Base-by-base conservation (phyloP, 176 grass and related monocot genomes). In the Raddia guianensis region DNA sequence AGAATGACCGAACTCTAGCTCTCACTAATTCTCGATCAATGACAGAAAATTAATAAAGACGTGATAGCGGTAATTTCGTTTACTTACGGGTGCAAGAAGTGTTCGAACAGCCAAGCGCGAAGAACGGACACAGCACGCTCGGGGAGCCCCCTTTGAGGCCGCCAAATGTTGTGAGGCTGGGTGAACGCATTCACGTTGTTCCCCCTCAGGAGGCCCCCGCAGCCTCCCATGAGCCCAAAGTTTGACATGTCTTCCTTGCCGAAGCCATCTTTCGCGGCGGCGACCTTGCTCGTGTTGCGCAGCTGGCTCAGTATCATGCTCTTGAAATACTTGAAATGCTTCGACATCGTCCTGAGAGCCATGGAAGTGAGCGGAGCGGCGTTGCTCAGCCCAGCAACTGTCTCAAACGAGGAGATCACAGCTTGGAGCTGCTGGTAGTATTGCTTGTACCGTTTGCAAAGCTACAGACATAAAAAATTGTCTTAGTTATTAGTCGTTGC, bases 81-180 rank as follows among this genome's bases (percentile, higher is more conserved):
- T 55, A 91, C 97, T 99, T 69, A 99, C 97, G 97, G 97, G 57
- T 99, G 97, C 81, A 99, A 90, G 77, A 96, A 99, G 69, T 99
- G 97, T 52, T 99, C 91, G 13, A 99, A 99, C 4, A 99, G 80
- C 97, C 97, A 99, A 44, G 97, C 83, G 12, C 97, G 90, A 86
- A 99, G 97, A 74, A 99, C 89, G 2, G 93, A 90, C 51, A 99
- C 97, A 0, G 97, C 97, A n/a, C 93, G 97, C 68, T 99, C 97
- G 0, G 97, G 97, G 37, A 99, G 97, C 0, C 97, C 97, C 66
- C 97, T 86, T 57, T 99, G 97, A 7, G 97, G 93, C n/a, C 93
- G 82, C 97, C 97, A 99, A 34, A 99, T 82, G 70, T 82, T 86
- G 79, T 99, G 89, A 6, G 93, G 82, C 49, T 93, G 97, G 70